A percentile compares a stretch with the other conserved stretches of the same genome.
These are phyloP conservation scores for Chernovozyma sophiae-reginae DNA, from an alignment of 1,139 yeast genomes.

Conservation along the genomic window DNA sequence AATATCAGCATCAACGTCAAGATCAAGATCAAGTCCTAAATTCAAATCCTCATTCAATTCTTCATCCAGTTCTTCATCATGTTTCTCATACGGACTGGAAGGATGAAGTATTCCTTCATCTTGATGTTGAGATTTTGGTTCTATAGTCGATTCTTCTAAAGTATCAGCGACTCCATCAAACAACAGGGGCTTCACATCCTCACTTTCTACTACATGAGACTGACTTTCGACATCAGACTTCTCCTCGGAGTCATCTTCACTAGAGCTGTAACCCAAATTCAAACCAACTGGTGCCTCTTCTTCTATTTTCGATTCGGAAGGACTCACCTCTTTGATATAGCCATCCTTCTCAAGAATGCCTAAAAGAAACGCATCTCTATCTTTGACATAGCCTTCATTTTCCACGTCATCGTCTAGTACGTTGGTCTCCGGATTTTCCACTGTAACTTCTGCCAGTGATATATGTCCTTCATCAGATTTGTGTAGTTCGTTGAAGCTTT, in stretches of 20 bases:
- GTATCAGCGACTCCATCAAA: not conserved
- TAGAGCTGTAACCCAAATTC: constrained; percentile 11
- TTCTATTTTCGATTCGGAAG: not conserved
- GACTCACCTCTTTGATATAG: constrained; percentile 6
- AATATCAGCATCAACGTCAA: constrained; percentile 18
- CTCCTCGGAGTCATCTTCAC: constrained; percentile 10
- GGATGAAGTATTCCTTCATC: no score
- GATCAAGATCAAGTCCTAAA: constrained; percentile 6
- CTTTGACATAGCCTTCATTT: constrained; percentile 5
- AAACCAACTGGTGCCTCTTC: constrained; percentile 5
- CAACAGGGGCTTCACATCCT: not conserved
- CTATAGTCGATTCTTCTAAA: not conserved
- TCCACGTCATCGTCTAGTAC: not conserved
- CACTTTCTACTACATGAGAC: not conserved
- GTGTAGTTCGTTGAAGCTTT: no score
- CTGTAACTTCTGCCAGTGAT: not conserved
- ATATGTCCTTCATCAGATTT: not conserved
- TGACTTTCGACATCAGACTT: constrained; percentile 8
- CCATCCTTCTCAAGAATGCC: constrained; percentile 20
- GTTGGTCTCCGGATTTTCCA: not conserved
- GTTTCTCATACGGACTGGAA: no score
- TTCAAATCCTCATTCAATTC: constrained; percentile 9
- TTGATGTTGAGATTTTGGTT: not conserved
- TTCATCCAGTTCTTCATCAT: constrained; percentile 11
- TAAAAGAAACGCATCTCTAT: constrained; percentile 13